A percentile compares a stretch with the other conserved stretches of the same genome.
Evolutionary conservation across 176 grass and related monocot genomes (phyloP).

Genomic region (Tillandsia fasciculata): DNA sequence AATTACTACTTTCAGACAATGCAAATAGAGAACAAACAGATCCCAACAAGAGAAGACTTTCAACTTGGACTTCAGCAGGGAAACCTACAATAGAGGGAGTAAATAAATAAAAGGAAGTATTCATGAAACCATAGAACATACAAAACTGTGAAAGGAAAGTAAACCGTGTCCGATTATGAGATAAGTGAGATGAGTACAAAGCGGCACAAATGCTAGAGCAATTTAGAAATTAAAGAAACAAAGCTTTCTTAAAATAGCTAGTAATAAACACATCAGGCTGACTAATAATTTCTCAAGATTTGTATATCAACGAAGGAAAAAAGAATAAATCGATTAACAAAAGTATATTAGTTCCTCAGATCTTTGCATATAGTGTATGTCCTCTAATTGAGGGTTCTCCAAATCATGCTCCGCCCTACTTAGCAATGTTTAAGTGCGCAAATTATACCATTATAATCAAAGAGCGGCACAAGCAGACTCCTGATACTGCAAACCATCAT

Average conservation of each 20-base stretch:
- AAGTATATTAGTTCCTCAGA: no score
- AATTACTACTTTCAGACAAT: conserved; percentile 53
- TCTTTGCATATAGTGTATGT: no score
- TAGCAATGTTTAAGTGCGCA: no score
- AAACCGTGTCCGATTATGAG: neutral
- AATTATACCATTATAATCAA: no score
- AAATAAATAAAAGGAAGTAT: neutral
- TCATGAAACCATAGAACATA: neutral
- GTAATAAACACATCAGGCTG: neutral
- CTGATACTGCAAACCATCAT: neutral
- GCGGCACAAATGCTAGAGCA: no score
- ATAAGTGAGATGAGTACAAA: no score
- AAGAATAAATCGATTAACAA: neutral
- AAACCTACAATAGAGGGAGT: conserved; percentile 31
- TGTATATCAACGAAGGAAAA: neutral
- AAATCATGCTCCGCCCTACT: no score
- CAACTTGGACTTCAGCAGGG: conserved; percentile 46
- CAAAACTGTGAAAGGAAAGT: neutral
- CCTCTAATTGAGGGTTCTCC: no score
- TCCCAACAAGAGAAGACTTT: conserved; percentile 48
- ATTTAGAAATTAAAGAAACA: no score
- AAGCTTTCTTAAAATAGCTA: neutral
- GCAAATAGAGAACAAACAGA: conserved; percentile 44
- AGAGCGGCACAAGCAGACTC: neutral
- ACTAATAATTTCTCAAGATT: neutral